Base-by-base conservation (phyloP, 2,329 filamentous ascomycete genomes). In the Alternaria dauci region DNA sequence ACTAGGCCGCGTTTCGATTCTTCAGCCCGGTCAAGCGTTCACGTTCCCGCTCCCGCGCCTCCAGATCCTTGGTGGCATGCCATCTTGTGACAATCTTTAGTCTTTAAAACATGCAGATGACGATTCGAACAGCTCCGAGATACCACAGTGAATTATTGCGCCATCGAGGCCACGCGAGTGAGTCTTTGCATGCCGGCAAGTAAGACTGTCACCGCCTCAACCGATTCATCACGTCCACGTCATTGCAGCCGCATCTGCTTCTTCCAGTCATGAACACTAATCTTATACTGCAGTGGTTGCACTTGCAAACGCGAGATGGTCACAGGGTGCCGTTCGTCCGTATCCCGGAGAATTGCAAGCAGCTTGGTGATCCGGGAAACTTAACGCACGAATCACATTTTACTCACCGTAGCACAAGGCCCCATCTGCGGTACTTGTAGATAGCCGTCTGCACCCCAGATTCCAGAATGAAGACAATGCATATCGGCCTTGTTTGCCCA, bases 401-500 rank as follows among this genome's bases (percentile, higher is more conserved):
- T 68, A 65, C 30, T 59, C 56, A 53, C n/a, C 50, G 54, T 57
- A 65, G 57, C 63, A 34, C 52, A 34, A 12, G n/a, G 48, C 34
- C 50, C 36, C 30, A 16, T 41, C 20, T 30, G 39, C 53, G 48
- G 47, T 52, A 51, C 52, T 43, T 50, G 20, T 51, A 47, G 55
- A 63, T 60, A 61, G 57, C 52, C 57, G 57, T 53, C 55, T 63
- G 62, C 48, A 67, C 66, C 66, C 64, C 62, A 46, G 62, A 65
- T 65, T 58, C 42, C 52, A 58, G 55, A 46, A 18, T n/a, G 20
- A 42, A 44, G 25, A 54, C n/a, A 51, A 34, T 53, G 51, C 61
- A 44, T 53, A 51, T 41, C 48, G 52, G 14, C 11, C 38, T 36
- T 47, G 34, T 28, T 41, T 48, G 66, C 65, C 65, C 42, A 69